These are phyloP conservation scores for Periconia sp. DNA, from an alignment of 2,329 filamentous ascomycete species.

Conservation along the genomic window DNA sequence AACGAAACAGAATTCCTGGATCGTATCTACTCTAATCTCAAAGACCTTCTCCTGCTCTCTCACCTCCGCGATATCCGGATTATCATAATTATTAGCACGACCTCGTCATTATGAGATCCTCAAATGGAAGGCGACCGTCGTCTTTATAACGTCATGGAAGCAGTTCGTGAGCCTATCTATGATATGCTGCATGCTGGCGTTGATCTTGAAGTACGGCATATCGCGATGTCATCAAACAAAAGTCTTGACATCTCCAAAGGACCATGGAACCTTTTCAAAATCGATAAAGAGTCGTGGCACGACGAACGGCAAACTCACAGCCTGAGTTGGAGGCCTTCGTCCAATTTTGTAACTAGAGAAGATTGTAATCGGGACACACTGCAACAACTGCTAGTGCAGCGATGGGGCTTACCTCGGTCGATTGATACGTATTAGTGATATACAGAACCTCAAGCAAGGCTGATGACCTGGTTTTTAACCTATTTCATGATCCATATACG, in stretches of 20 bases:
- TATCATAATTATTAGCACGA: not conserved
- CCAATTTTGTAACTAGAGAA: slow-evolving; percentile 1
- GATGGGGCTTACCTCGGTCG: slow-evolving; percentile 1
- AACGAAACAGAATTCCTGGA: slow-evolving; percentile 5
- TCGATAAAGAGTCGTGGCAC: slow-evolving; percentile 5
- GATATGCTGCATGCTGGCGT: slow-evolving; percentile 3
- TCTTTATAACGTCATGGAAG: slow-evolving; percentile 7
- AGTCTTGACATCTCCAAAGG: not conserved
- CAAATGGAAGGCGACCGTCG: not conserved
- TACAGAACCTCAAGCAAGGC: too few relatives aligned
- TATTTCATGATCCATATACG: too few relatives aligned
- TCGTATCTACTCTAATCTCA: not conserved
- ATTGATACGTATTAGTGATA: slow-evolving; percentile 5
- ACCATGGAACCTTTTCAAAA: slow-evolving; percentile 1
- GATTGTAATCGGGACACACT: not conserved
- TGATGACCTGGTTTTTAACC: too few relatives aligned
- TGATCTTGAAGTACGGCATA: not conserved
- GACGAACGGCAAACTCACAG: not conserved
- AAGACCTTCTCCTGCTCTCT: not conserved
- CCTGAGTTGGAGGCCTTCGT: slow-evolving; percentile 1
- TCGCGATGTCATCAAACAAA: not conserved
- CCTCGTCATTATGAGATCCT: not conserved
- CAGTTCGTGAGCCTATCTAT: slow-evolving; percentile 6
- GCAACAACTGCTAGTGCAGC: not conserved
- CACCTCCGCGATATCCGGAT: not conserved